Conservation (phyloP, 2,329 filamentous ascomycete species). For the Exserohilum rostratum region DNA sequence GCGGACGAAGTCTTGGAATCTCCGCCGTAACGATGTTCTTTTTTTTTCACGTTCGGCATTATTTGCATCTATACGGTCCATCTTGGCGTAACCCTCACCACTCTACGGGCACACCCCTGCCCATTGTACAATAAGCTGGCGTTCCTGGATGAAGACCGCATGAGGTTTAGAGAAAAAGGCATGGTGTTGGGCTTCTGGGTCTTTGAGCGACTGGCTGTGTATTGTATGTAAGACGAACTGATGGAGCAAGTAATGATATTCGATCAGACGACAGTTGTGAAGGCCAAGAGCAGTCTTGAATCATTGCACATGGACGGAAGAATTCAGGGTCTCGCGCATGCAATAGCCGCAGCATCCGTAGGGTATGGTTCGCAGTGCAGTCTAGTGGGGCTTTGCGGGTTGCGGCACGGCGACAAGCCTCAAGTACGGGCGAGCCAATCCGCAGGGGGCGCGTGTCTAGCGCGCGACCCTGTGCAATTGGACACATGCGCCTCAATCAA, state of each 20-base stretch:
- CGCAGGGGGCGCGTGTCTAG: constrained; percentile 10
- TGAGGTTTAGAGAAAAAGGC: constrained; percentile 10
- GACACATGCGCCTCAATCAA: constrained; percentile 6
- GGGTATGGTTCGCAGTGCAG: not conserved
- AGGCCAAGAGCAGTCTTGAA: too few species aligned
- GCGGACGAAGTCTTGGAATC: not conserved
- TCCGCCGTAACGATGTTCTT: not conserved
- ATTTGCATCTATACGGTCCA: constrained; percentile 19
- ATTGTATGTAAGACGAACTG: constrained; percentile 13
- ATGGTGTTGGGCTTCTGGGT: constrained; percentile 9
- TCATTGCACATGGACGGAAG: too few species aligned
- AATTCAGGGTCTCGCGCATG: too few species aligned
- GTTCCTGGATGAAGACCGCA: constrained; percentile 11
- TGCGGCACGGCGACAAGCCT: not conserved
- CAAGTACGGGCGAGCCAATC: constrained; percentile 1
- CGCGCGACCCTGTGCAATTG: constrained; percentile 4
- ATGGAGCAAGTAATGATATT: constrained; percentile 13
- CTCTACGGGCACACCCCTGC: constrained; percentile 18
- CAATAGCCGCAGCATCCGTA: not conserved
- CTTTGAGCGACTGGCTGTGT: constrained; percentile 8
- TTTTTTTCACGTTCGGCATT: constrained; percentile 17
- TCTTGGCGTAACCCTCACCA: constrained; percentile 23
- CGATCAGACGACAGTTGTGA: not conserved
- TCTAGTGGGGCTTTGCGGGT: not conserved
- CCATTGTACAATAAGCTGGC: constrained; percentile 27